These are phyloP conservation scores for Farysia itapuensis DNA, from an alignment of 1,284 basidiomycete species.

Conservation along the genomic window DNA sequence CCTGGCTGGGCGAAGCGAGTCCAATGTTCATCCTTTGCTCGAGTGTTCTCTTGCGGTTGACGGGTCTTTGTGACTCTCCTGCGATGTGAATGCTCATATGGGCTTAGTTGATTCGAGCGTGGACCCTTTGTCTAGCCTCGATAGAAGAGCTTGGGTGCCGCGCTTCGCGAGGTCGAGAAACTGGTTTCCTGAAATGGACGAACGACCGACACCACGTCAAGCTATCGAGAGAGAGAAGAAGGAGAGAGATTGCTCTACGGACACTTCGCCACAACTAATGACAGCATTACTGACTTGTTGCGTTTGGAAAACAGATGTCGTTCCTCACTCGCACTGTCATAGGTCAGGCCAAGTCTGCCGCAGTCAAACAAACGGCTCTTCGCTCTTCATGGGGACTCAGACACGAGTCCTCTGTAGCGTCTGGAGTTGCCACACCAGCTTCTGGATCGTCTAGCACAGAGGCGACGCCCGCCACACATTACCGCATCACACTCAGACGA, in stretches of 20 bases:
- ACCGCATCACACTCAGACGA: slow-evolving; percentile 78
- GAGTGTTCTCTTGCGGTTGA: slow-evolving; percentile 35
- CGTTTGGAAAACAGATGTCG: no score
- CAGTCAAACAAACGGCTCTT: slow-evolving; percentile 4
- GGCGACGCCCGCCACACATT: slow-evolving; percentile 67
- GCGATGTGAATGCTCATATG: slow-evolving; percentile 25
- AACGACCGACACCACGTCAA: background rate
- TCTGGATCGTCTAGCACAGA: slow-evolving; percentile 9
- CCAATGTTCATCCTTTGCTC: slow-evolving; percentile 40
- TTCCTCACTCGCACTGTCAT: slow-evolving; percentile 26
- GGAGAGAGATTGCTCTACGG: no score
- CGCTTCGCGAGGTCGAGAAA: slow-evolving; percentile 44
- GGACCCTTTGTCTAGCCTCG: slow-evolving; percentile 24
- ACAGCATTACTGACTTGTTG: no score
- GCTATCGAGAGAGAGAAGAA: no score
- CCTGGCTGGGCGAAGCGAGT: slow-evolving; percentile 6
- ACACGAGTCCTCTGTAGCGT: slow-evolving; percentile 20
- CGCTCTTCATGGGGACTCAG: slow-evolving; percentile 22
- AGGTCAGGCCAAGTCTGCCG: slow-evolving; percentile 16
- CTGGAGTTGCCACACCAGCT: slow-evolving; percentile 10
- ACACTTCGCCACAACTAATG: no score
- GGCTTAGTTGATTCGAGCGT: slow-evolving; percentile 36
- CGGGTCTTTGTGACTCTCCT: slow-evolving; percentile 29
- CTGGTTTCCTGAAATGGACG: slow-evolving; percentile 39
- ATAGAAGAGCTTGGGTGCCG: slow-evolving; percentile 40